These are phyloP conservation scores for Rosa multiflora DNA, from an alignment of 306 rosid genomes.

Conservation along the genomic window DNA sequence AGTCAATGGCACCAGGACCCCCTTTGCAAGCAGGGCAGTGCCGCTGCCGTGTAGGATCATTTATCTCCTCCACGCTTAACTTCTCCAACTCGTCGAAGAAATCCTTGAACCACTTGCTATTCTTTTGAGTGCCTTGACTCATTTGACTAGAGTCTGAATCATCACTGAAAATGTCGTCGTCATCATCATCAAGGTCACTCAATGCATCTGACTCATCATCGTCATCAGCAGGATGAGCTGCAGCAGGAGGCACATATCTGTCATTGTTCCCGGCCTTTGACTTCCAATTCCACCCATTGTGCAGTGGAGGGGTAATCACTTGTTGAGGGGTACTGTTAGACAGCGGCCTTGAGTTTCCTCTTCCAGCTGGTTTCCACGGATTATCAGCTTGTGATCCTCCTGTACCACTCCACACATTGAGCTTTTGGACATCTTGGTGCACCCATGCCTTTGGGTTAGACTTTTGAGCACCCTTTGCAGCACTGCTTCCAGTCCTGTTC, in stretches of 20 bases:
- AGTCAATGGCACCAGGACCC: slow-evolving; percentile 51
- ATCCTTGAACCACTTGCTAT: slow-evolving; percentile 40
- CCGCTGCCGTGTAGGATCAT: slow-evolving; percentile 28
- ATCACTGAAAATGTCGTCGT: slow-evolving; percentile 35
- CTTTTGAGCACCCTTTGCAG: slow-evolving; percentile 39
- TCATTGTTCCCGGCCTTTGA: slow-evolving; percentile 14
- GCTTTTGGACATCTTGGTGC: slow-evolving; percentile 38
- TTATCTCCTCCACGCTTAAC: slow-evolving; percentile 36
- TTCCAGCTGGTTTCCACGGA: slow-evolving; percentile 42
- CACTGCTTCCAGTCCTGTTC: slow-evolving; percentile 56
- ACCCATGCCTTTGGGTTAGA: slow-evolving; percentile 45
- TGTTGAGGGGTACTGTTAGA: slow-evolving; percentile 32
- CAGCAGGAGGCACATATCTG: slow-evolving; percentile 6
- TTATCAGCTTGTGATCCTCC: slow-evolving; percentile 36
- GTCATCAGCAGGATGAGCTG: slow-evolving; percentile 24
- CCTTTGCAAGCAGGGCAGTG: slow-evolving; percentile 61
- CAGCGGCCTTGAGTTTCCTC: slow-evolving; percentile 46
- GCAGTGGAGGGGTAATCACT: slow-evolving; percentile 58
- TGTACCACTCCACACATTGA: slow-evolving; percentile 25
- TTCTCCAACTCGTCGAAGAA: slow-evolving; percentile 37
- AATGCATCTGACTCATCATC: slow-evolving; percentile 35
- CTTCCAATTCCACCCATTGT: slow-evolving; percentile 42
- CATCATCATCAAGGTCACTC: slow-evolving; percentile 23
- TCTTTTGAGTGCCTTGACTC: slow-evolving; percentile 36
- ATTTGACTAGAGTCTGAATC: slow-evolving; percentile 38